Percentiles rank a stretch among this genome's conserved stretches.
These are phyloP conservation scores for Phylloboletellus chloephorus DNA, from an alignment of 1,284 basidiomycete species.

Conservation along the genomic window DNA sequence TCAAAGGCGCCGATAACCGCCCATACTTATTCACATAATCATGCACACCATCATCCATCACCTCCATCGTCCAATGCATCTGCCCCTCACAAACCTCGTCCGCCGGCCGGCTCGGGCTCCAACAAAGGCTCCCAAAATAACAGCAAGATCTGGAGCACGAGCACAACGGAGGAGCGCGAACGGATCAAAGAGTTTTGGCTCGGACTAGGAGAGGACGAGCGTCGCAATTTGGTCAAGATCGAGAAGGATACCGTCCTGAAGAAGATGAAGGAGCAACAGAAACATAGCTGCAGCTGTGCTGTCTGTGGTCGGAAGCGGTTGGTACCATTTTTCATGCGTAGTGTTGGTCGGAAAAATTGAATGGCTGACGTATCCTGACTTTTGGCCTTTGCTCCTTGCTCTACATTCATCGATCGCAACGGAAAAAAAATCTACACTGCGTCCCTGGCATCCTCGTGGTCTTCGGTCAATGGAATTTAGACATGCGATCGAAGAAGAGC, in stretches of 20 bases:
- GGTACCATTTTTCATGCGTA: slow-evolving; percentile 38
- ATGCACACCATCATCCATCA: slow-evolving; percentile 61
- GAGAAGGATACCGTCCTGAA: slow-evolving; percentile 95
- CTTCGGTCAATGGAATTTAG: slow-evolving; percentile 39
- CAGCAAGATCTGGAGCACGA: slow-evolving; percentile 86
- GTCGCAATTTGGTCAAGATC: slow-evolving; percentile 86
- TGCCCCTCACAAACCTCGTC: slow-evolving; percentile 43
- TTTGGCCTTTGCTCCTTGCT: slow-evolving; percentile 23
- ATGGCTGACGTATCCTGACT: slow-evolving; percentile 35
- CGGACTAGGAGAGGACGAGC: slow-evolving; percentile 80
- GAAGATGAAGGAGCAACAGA: slow-evolving; percentile 99
- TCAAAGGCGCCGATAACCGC: slow-evolving; percentile 62
- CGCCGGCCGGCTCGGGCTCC: slow-evolving; percentile 34
- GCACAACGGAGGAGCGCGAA: slow-evolving; percentile 87
- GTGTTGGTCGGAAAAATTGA: slow-evolving; percentile 23
- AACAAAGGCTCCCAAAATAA: slow-evolving; percentile 34
- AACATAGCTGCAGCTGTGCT: slow-evolving; percentile 91
- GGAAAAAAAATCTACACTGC: slow-evolving; percentile 19
- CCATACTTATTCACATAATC: slow-evolving; percentile 49
- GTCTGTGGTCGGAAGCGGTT: slow-evolving; percentile 96
- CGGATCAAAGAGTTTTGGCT: slow-evolving; percentile 98
- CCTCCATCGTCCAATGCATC: slow-evolving; percentile 63
- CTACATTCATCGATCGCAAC: slow-evolving; percentile 16
- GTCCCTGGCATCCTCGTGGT: slow-evolving; percentile 15
- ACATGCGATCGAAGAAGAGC: slow-evolving; percentile 96